phyloP scores from a whole-genome alignment of 1,284 basidiomycete species.

The Phellinidium pouzarii region DNA sequence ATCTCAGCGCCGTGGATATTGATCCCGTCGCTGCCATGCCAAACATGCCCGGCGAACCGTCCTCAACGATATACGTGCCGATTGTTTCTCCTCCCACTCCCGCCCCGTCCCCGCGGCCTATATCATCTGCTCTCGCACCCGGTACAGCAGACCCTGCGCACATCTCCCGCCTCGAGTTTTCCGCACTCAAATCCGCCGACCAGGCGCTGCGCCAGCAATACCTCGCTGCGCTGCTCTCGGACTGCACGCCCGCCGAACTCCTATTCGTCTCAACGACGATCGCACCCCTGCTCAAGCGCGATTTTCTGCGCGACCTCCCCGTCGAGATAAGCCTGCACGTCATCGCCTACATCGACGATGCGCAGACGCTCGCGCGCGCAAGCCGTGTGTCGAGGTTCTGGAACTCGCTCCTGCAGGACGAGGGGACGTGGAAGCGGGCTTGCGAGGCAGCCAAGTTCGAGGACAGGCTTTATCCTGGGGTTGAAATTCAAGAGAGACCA shows the following conservation, averaged over 20 bases:
- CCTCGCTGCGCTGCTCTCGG: conserved; percentile 54
- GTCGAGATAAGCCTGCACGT: conserved; percentile 81
- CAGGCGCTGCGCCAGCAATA: conserved; percentile 49
- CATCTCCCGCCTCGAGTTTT: conserved; percentile 31
- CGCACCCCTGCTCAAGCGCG: conserved; percentile 77
- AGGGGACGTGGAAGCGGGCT: conserved; percentile 81
- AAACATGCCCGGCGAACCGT: conserved; percentile 4
- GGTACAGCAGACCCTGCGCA: conserved; percentile 26
- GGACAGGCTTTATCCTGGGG: conserved; percentile 18
- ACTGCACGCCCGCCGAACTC: conserved; percentile 71
- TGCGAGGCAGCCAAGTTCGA: conserved; percentile 57
- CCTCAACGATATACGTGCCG: conserved; percentile 44
- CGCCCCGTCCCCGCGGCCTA: conserved; percentile 52
- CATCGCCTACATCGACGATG: conserved; percentile 78
- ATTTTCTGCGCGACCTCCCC: conserved; percentile 81
- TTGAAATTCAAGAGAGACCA: conserved; percentile 1
- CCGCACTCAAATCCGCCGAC: conserved; percentile 30
- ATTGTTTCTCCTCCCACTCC: conserved; percentile 62
- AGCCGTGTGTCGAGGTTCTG: conserved; percentile 74
- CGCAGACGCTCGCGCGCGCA: conserved; percentile 67
- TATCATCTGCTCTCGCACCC: conserved; percentile 19
- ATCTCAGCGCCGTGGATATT: no score
- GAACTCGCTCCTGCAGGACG: conserved; percentile 74
- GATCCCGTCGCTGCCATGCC: background rate
- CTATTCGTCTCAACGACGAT: conserved; percentile 73